Percentiles rank a stretch among this genome's conserved stretches.
Conservation (phyloP, 1,139 yeast species). For the Geotrichum carabidarum region DNA sequence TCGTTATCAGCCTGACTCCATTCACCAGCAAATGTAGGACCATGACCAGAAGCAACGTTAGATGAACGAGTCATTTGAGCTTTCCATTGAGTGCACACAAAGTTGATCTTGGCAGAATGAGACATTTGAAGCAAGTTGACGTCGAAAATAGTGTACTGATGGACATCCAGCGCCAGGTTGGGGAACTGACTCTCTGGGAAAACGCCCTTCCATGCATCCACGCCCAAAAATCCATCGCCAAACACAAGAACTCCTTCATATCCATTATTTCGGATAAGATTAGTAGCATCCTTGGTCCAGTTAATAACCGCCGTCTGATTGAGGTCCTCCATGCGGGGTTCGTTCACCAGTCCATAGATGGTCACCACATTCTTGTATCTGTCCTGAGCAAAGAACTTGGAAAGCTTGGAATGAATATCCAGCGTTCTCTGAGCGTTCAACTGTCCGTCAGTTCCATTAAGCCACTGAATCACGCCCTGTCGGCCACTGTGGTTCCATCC, state of each 20-base stretch:
- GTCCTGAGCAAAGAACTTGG: constrained; percentile 59
- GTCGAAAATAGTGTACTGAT: constrained; percentile 61
- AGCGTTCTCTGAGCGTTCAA: constrained; percentile 33
- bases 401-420: constrained; percentile 43
- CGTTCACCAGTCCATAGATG: constrained; percentile 73
- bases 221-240: constrained; percentile 38
- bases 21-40: constrained; percentile 67
- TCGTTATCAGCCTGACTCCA: constrained; percentile 93
- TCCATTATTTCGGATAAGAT: constrained; percentile 31
- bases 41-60: constrained; percentile 54
- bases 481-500: constrained; percentile 89
- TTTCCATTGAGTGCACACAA: constrained; percentile 44
- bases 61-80: constrained; percentile 47
- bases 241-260: constrained; percentile 32
- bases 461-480: constrained; percentile 60
- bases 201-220: constrained; percentile 33
- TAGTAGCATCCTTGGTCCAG: constrained; percentile 36
- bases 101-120: constrained; percentile 40
- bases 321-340: constrained; percentile 35
- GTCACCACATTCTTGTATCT: constrained; percentile 64
- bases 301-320: constrained; percentile 29
- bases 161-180: constrained; percentile 58
- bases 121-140: constrained; percentile 53
- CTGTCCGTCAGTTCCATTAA: constrained; percentile 41
- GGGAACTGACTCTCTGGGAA: constrained; percentile 52